Base-by-base conservation (phyloP, 768 basidiomycete species). In the Inosperma sp. region DNA sequence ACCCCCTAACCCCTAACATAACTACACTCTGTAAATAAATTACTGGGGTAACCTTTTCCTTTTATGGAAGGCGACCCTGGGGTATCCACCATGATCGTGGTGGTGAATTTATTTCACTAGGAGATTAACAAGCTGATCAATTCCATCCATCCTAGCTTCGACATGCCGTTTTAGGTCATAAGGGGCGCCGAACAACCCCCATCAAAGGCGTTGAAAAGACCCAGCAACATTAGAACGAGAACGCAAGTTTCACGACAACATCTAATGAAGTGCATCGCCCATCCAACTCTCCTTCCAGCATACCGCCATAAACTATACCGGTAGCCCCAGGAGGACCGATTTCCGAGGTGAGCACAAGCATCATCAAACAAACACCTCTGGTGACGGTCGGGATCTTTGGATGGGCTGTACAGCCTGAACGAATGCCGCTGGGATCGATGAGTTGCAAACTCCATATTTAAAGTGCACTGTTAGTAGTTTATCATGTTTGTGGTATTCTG, bases 121-220 rank as follows among this genome's bases (percentile, higher is more conserved):
- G n/a, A n/a, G n/a, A n/a, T n/a, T n/a, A n/a, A n/a, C n/a, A n/a
- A n/a, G n/a, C n/a, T n/a, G n/a, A n/a, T n/a, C n/a, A n/a, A n/a
- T n/a, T n/a, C n/a, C n/a, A n/a, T n/a, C n/a, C n/a, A n/a, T n/a
- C n/a, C n/a, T n/a, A n/a, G n/a, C n/a, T n/a, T n/a, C n/a, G 23
- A 12, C 27, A 47, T 22, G 23, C 31, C 16, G n/a, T 19, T n/a
- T 48, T 12, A 22, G 21, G 31, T 37, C 61, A 64, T 56, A 3
- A 64, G 42, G 33, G 62, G 48, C 23, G 49, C 56, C 12, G 56
- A 17, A 8, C 47, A 31, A 3, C 48, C 33, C 10, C 44, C 47
- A 14, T 56, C 54, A 3, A 26, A 2, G 35, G 62, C 59, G 27
- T 47, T 10, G 31, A 62, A 64, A 23, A 56, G 48, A n/a, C 53